phyloP scores from a whole-genome alignment of 345 rosid species.

The Eucalyptus marginata region DNA sequence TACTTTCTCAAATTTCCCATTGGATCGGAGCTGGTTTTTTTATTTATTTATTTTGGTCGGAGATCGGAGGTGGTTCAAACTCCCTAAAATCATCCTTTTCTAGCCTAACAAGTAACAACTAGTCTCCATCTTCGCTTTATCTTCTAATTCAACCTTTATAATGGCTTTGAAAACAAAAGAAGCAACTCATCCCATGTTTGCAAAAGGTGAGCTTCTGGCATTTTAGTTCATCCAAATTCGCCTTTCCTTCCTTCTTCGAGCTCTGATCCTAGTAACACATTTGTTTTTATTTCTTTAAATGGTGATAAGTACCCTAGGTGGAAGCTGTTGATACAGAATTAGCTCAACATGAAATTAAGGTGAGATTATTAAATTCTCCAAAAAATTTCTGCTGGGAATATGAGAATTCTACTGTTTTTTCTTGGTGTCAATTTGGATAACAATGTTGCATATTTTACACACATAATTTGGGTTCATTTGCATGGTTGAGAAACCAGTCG shows the following conservation, averaged over 20 bases:
- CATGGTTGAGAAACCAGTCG: not conserved
- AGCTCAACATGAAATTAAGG: not conserved
- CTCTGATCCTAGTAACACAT: not conserved
- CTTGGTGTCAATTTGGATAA: not conserved
- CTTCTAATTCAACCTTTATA: not conserved
- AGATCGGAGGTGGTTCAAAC: not conserved
- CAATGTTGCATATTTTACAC: not conserved
- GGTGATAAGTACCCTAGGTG: not conserved
- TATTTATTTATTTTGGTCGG: fast-evolving
- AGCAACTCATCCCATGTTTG: not conserved
- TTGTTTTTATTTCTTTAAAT: too few species aligned
- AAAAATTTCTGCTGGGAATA: not conserved
- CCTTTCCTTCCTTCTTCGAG: not conserved
- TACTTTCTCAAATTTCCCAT: not conserved
- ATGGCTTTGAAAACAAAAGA: not conserved
- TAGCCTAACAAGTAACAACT: not conserved
- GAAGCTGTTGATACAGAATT: not conserved
- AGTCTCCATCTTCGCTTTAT: not conserved
- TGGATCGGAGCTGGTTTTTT: not conserved
- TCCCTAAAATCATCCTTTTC: not conserved
- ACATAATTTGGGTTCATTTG: not conserved
- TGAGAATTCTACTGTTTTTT: not conserved
- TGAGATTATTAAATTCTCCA: not conserved
- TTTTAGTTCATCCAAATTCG: too few species aligned
- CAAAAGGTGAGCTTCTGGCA: not conserved